Percentiles rank a stretch among this genome's conserved stretches.
Evolutionary conservation across 352 stramenopile genomes (phyloP).

Genomic region (Globisporangium splendens): DNA sequence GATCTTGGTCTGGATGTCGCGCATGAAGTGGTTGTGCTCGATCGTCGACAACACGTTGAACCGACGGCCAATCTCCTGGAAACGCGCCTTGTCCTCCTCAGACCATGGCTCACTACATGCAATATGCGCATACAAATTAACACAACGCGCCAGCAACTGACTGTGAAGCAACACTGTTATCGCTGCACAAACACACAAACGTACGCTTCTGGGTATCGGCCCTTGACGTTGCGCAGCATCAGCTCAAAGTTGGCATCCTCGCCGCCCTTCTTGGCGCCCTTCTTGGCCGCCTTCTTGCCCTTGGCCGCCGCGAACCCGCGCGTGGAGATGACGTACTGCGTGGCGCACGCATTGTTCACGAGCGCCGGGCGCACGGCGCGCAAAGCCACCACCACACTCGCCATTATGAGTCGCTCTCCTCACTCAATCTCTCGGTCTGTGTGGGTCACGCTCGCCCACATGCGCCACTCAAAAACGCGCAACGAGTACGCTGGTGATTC

Average conservation of each 20-base stretch:
- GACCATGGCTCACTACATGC: constrained; percentile 62
- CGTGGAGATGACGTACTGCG: constrained; percentile 1
- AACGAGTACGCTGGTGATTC: too few relatives aligned
- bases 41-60: constrained; percentile 82
- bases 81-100: constrained; percentile 72
- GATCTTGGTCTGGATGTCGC: constrained; percentile 89
- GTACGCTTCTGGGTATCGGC: constrained; percentile 71
- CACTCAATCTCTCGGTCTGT: too few relatives aligned
- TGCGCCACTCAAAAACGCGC: too few relatives aligned
- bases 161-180: background rate
- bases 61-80: constrained; percentile 75
- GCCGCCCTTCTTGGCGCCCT: constrained; percentile 13
- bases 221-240: constrained; percentile 79
- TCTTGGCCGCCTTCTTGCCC: constrained; percentile 14
- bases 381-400: too few relatives aligned
- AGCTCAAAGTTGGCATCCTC: constrained; percentile 80
- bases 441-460: too few relatives aligned
- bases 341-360: background rate
- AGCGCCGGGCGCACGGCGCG: too few relatives aligned
- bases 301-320: constrained; percentile 14
- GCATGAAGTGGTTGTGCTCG: constrained; percentile 86
- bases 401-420: too few relatives aligned
- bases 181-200: constrained; percentile 10
- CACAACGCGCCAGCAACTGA: background rate
- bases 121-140: constrained; percentile 3